Evolutionary conservation across 2,329 filamentous ascomycete species (phyloP).

Genomic region (Ceratocystis diversiconidia): DNA sequence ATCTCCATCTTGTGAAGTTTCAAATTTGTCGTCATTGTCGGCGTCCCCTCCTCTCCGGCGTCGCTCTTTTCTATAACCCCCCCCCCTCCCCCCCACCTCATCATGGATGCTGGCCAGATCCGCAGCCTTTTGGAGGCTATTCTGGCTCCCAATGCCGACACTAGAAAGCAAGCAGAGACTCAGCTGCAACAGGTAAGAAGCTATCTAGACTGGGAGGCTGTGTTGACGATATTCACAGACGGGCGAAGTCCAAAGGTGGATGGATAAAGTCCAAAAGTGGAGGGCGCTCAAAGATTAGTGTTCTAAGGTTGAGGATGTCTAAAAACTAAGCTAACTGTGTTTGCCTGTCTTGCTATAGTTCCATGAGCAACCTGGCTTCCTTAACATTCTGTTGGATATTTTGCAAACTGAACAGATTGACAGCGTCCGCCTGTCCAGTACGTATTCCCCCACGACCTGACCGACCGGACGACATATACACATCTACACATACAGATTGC

Average conservation of each 20-base stretch:
- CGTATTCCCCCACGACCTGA: conserved; percentile 26
- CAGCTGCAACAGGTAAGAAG: conserved; percentile 64
- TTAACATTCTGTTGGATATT: conserved; percentile 79
- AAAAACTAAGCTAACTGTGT: background rate
- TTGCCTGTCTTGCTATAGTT: conserved; percentile 41
- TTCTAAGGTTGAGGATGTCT: too few relatives aligned
- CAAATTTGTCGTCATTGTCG: background rate
- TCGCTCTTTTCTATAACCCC: conserved; percentile 13
- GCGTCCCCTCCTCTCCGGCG: conserved; percentile 1
- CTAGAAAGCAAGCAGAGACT: conserved; percentile 61
- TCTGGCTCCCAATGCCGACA: conserved; percentile 59
- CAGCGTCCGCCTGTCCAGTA: conserved; percentile 79
- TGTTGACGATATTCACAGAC: background rate
- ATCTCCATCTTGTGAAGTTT: background rate
- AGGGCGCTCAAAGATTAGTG: too few relatives aligned
- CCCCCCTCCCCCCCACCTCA: conserved; percentile 22
- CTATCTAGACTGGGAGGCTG: background rate
- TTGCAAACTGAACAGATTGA: conserved; percentile 76
- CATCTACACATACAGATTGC: background rate
- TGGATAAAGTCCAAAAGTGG: too few relatives aligned
- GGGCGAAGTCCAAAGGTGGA: too few relatives aligned
- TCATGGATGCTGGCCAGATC: conserved; percentile 62
- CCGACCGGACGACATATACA: background rate
- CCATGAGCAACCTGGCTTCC: conserved; percentile 79
- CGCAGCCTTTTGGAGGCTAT: conserved; percentile 65